phyloP scores from a whole-genome alignment of 2,329 filamentous ascomycete genomes.

The Cladorrhinum sp. region DNA sequence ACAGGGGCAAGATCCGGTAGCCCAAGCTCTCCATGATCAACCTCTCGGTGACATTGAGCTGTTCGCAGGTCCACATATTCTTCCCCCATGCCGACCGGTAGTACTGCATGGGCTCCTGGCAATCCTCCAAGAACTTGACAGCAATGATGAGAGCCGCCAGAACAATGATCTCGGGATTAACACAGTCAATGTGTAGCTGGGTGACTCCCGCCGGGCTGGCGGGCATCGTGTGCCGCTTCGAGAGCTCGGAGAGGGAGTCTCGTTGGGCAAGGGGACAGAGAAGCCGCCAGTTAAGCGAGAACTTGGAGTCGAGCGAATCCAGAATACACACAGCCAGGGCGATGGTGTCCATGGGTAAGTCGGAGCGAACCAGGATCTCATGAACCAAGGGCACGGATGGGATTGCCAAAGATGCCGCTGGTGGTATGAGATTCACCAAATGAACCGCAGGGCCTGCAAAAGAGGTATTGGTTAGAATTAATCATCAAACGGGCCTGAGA shows the following conservation, averaged over 20 bases:
- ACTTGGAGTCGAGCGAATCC: slow-evolving; percentile 61
- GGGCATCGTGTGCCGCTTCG: slow-evolving; percentile 28
- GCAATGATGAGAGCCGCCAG: slow-evolving; percentile 62
- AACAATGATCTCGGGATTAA: slow-evolving; percentile 61
- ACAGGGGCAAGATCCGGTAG: slow-evolving; percentile 61
- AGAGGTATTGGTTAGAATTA: slow-evolving; percentile 33
- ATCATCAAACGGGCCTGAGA: slow-evolving; percentile 20
- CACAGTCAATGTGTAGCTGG: slow-evolving; percentile 57
- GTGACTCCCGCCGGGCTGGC: slow-evolving; percentile 12
- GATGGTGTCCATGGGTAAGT: slow-evolving; percentile 58
- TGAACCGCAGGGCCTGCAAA: slow-evolving; percentile 60
- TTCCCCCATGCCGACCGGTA: slow-evolving; percentile 55
- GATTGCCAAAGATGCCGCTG: slow-evolving; percentile 56
- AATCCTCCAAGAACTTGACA: slow-evolving; percentile 64
- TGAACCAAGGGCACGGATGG: slow-evolving; percentile 60
- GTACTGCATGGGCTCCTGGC: slow-evolving; percentile 50
- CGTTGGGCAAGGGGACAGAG: slow-evolving; percentile 49
- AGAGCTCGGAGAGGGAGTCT: slow-evolving; percentile 28
- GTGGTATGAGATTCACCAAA: slow-evolving; percentile 63
- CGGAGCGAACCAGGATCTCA: slow-evolving; percentile 55
- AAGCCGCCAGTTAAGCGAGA: slow-evolving; percentile 60
- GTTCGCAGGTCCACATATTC: slow-evolving; percentile 55
- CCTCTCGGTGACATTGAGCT: slow-evolving; percentile 63
- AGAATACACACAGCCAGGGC: slow-evolving; percentile 65
- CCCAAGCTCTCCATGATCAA: slow-evolving; percentile 62